phyloP scores from a whole-genome alignment of 768 basidiomycete species.

The Kwoniella europaea region DNA sequence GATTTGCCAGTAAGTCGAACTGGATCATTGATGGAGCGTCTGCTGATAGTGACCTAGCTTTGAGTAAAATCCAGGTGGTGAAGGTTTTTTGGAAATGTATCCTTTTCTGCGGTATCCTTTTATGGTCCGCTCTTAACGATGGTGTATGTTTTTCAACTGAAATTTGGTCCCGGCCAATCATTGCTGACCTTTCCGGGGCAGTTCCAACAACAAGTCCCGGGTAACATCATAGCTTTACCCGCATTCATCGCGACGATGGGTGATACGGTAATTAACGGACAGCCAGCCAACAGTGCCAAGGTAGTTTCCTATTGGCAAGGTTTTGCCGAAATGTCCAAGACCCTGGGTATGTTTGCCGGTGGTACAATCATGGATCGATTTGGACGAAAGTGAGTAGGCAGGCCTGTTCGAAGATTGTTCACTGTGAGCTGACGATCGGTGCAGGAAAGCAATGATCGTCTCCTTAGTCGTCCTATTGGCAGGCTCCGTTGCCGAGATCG shows the following conservation, averaged over 20 bases:
- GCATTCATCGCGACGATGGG: constrained; percentile 30
- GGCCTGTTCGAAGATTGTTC: background rate
- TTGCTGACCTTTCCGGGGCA: background rate
- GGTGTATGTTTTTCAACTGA: constrained; percentile 8
- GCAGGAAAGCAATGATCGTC: constrained; percentile 17
- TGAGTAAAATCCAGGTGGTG: constrained; percentile 1
- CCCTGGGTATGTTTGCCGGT: constrained; percentile 35
- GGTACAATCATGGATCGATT: constrained; percentile 26
- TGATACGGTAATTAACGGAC: constrained; percentile 30
- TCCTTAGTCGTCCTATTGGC: constrained; percentile 28
- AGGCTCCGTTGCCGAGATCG: constrained; percentile 33
- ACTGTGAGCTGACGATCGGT: background rate
- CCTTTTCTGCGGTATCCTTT: constrained; percentile 27
- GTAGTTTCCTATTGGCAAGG: constrained; percentile 37
- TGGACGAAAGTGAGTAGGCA: constrained; percentile 35
- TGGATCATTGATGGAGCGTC: background rate
- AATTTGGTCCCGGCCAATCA: background rate
- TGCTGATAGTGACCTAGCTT: constrained; percentile 5
- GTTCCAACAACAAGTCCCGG: constrained; percentile 25
- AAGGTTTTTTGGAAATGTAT: constrained; percentile 32
- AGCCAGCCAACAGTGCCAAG: constrained; percentile 28
- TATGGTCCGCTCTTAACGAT: constrained; percentile 35
- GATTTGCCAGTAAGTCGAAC: constrained; percentile 25
- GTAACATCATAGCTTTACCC: constrained; percentile 33
- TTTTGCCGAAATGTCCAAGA: constrained; percentile 37